Evolutionary conservation across 2,329 filamentous ascomycete species (phyloP), one percentile per base, ranked within the genome.

Genomic region (Aspergillus vadensis): DNA sequence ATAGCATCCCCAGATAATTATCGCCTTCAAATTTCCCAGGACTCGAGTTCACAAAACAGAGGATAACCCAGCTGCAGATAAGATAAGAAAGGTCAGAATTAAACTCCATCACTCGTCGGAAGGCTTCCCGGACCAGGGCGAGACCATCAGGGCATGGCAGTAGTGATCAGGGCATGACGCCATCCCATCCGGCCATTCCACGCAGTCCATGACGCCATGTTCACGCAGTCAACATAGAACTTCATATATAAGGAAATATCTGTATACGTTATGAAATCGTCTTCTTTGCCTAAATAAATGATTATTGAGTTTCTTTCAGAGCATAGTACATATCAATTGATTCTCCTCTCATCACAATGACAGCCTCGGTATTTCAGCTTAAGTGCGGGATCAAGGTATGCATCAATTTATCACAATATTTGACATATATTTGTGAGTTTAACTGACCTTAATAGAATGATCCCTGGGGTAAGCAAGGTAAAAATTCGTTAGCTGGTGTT

Each of bases 391-490:
- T 82, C 71, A 86, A 86, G 71, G 77, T 74, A 55, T 58, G 69
- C 61, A 36, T 27, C 17, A 17, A 10, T 12, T 44, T 15, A 19
- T 8, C 19, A 9, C 8, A 23, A 7, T 17, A 23, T 17, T n/a
- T 7, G 1, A 5, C 9, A 14, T 3, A 36, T 14, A 36, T 36
- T 36, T 15, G 32, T 4, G 4, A 12, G 14, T 5, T 32, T 36
- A 14, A 6, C 32, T 15, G 32, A 36, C 32, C 4, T 36, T 36
- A 36, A 36, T 36, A 87, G 75, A 81, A 87, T 66, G 91, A 91
- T 65, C 81, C 84, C 10, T 92, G 89, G 89, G 90, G 90, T 2
- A 90, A 87, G 71, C 81, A 84, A 67, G 89, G 89, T 27, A 82
- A 80, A 14, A 73, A 88, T 2, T 91, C 89, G 0, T 74, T 91